These are phyloP conservation scores for Symbiotaphrina buchneri DNA, from an alignment of 495 filamentous ascomycete species.

Conservation along the genomic window DNA sequence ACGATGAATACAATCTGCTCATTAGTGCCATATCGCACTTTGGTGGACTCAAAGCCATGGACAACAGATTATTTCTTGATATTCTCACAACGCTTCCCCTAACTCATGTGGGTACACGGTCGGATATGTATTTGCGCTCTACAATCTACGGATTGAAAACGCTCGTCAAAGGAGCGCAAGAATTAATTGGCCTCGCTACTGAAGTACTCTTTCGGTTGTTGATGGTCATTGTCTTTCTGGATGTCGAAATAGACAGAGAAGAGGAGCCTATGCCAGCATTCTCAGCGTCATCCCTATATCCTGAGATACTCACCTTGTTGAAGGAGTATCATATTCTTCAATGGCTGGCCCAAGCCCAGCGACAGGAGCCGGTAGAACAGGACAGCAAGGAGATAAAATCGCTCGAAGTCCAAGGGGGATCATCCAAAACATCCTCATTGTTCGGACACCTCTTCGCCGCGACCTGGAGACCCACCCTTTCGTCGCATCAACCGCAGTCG, in stretches of 20 bases:
- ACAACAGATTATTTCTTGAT: slow-evolving; percentile 24
- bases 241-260: slow-evolving; percentile 47
- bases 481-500: not conserved
- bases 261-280: slow-evolving; percentile 40
- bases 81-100: slow-evolving; percentile 21
- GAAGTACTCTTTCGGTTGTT: slow-evolving; percentile 60
- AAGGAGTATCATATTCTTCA: slow-evolving; percentile 52
- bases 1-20: slow-evolving; percentile 35
- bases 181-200: slow-evolving; percentile 44
- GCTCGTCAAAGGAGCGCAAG: slow-evolving; percentile 52
- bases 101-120: slow-evolving; percentile 32
- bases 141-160: slow-evolving; percentile 24
- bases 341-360: slow-evolving; percentile 50
- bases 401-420: not conserved
- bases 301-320: slow-evolving; percentile 38
- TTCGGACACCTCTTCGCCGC: slow-evolving; percentile 2
- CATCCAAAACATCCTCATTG: not conserved
- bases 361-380: slow-evolving; percentile 10
- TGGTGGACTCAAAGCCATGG: slow-evolving; percentile 30
- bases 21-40: slow-evolving; percentile 19
- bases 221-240: slow-evolving; percentile 62
- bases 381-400: slow-evolving; percentile 2
- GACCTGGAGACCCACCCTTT: not conserved
- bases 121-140: too few relatives aligned
- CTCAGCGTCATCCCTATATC: slow-evolving; percentile 43